Evolutionary conservation across 257 asterid species (phyloP), one percentile per base, ranked within the genome.

Genomic region (Lantana camara): DNA sequence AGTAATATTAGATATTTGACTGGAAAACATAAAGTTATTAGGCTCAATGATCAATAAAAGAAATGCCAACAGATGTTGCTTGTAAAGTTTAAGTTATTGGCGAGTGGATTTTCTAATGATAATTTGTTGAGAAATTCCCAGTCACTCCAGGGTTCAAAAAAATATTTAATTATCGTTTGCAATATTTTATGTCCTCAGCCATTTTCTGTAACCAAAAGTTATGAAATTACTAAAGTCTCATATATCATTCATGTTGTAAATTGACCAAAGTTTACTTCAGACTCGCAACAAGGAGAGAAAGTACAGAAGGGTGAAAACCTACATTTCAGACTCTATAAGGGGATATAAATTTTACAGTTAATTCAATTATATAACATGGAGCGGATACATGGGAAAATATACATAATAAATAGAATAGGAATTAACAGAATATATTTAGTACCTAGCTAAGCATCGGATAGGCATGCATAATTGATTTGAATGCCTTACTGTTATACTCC

Each of bases 401-500:
- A 27, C 32, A 29, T n/a, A 15, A 1, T 55, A 32, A 30, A 29
- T 46, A 11, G 42, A 8, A 34, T 5, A 32, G 21, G 17, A 45
- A 38, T 40, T 51, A 22, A 24, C 44, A 54, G 16, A 14, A 9
- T 9, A 30, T 44, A 10, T 15, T 52, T 42, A 19, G 64, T 37
- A 30, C 60, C 12, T 15, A 20, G 30, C 29, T 48, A 29, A 48
- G 21, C 1, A 48, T 21, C 30, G 2, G 17, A 32, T 10, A 15
- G 57, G 16, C 34, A 20, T 35, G 46, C 38, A 23, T 35, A 57
- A 24, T 57, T 42, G 51, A 38, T 3, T 41, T 48, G 37, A 47
- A 32, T 42, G 44, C 50, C 69, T 50, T 68, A 71, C 58, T 53
- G 53, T 22, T 69, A 50, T 34, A 41, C 46, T 13, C 47, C 34